Evolutionary conservation across 2,329 filamentous ascomycete species (phyloP), one percentile per base, ranked within the genome.

Genomic region (Rhynchosporium secalis): DNA sequence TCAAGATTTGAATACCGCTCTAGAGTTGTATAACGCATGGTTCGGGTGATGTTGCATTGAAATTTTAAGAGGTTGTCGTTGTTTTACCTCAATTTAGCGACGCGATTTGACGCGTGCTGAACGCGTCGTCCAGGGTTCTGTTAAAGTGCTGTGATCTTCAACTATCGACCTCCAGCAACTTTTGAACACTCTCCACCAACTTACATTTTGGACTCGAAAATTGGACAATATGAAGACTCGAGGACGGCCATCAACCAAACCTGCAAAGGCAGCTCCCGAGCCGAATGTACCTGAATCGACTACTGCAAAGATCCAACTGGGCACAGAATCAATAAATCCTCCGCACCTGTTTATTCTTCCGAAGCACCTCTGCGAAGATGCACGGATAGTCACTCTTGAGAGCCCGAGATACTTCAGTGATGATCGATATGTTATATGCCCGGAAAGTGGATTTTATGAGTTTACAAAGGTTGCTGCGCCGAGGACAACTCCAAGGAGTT

Each of bases 321-420:
- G 56, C 20, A 63, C 70, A 15, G 70, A 73, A 56, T 71, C 69
- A 13, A 33, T 75, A 29, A 81, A 78, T 46, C 77, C 82, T 9
- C 80, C 81, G 3, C 81, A 80, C 59, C 73, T 89, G 54, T 86
- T 89, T 72, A 79, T 89, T 62, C 76, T 89, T 5, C 87, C 86
- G 13, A 79, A 78, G n/a, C 76, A 78, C 65, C 80, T 82, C 13
- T 80, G 78, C 0, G 62, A 78, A n/a, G 78, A 81, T 3, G 82
- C 86, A 28, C 81, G 81, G 59, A 82, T 89, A 59, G 77, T 87
- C 57, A 83, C 81, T 1, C 78, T 90, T 43, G 80, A 82, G 26
- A 81, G 89, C 67, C 86, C 86, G 3, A 80, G 84, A 69, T 80
- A 81, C 68, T 74, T 74, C 20, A 80, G 78, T 38, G 81, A 83